Base-by-base conservation (phyloP, 2,329 filamentous ascomycete genomes). In the Dryadomyces sulphureus region DNA sequence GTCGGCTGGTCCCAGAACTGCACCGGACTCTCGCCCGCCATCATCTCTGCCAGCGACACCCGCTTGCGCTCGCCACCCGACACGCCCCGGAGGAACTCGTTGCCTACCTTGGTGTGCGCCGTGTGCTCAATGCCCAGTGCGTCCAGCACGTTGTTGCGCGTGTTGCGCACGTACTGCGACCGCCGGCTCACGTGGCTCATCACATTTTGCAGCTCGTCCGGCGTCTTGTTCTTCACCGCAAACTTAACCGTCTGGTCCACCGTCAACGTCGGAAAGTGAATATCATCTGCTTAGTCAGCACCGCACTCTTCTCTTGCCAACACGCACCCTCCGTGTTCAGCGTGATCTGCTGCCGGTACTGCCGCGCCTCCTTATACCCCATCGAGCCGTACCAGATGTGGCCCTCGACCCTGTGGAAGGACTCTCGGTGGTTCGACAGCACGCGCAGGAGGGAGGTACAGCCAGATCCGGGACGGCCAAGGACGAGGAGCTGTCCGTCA, bases 1-100 rank as follows among this genome's bases (percentile, higher is more conserved):
- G 78, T 84, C 2, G 73, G 77, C 48, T 84, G 83, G 52, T 80
- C 83, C 83, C 83, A 88, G 48, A 79, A 81, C 57, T 84, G 79
- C 1, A 75, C 66, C 35, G 72, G 77, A 1, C 76, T 73, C 16
- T 69, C 39, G 0, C 66, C 67, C 7, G 72, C 70, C 49, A 83
- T 74, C 7, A 80, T 80, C 60, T 87, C 82, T 4, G 79, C 81
- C 51, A 87, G 84, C 40, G 75, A 81, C 4, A 88, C 83, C 58
- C 84, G 77, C 62, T 88, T 86, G 49, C 77, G 68, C 56, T 81
- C 49, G 22, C 49, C 49, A 5, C 49, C 49, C 1, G 41, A 45
- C 2, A 81, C 70, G 8, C 65, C 65, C 14, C 79, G 71, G 9
- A 84, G 68, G 27, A 77, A 72, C 49, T 81, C 79, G 50, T 84